A percentile compares a stretch with the other conserved stretches of the same genome.
phyloP scores from a whole-genome alignment of 2,329 filamentous ascomycete species.

The Penicillium hesseltinei region DNA sequence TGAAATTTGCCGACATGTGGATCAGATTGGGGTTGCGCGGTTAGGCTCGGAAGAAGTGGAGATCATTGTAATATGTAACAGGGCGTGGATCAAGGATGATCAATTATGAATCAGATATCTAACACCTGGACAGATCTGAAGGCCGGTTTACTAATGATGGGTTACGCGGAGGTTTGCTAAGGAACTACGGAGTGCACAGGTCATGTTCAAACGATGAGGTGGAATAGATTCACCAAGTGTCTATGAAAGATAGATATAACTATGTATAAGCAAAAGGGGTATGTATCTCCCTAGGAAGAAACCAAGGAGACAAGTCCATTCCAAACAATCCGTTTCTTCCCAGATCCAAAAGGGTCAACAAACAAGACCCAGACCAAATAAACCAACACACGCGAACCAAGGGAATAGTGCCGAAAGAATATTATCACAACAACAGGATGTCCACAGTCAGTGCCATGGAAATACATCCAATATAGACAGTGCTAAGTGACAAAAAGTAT shows the following conservation, averaged over 20 bases:
- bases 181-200: neutral
- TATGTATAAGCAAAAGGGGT: conserved; percentile 1
- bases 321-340: neutral
- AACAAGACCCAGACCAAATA: conserved; percentile 2
- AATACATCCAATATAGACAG: conserved; percentile 1
- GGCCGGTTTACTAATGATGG: neutral
- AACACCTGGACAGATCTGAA: neutral
- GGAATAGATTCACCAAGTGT: neutral
- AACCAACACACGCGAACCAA: conserved; percentile 2
- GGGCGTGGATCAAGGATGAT: neutral
- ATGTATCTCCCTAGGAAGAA: conserved; percentile 3
- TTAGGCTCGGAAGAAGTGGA: conserved; percentile 2
- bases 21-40: neutral
- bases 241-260: neutral
- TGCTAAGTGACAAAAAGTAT: conserved; percentile 3
- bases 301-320: neutral
- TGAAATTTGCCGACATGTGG: neutral
- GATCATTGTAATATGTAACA: neutral
- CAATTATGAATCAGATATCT: neutral
- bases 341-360: neutral
- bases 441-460: neutral
- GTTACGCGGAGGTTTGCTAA: neutral
- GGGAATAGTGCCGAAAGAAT: conserved; percentile 2
- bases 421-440: neutral
- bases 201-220: neutral